Conservation (phyloP, 2,329 filamentous ascomycete species). For the Peltaster fructicola region DNA sequence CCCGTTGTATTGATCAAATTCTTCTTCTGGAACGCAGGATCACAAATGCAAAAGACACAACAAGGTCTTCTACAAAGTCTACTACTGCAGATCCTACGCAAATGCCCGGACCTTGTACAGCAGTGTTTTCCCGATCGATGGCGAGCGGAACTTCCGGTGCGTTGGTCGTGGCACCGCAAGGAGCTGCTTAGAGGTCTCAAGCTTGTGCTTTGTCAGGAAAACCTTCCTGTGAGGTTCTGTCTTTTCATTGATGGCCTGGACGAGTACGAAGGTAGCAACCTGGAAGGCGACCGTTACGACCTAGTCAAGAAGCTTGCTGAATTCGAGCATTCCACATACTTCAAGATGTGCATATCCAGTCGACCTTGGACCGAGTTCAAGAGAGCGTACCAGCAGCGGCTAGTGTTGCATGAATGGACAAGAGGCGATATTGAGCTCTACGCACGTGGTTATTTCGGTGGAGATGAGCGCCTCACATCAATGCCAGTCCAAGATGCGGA, state of each 20-base stretch:
- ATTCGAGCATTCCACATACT: slow-evolving; percentile 1
- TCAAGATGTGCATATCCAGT: slow-evolving; percentile 9
- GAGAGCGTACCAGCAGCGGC: slow-evolving; percentile 3
- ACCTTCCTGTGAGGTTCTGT: too few relatives aligned
- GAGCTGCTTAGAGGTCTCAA: too few relatives aligned
- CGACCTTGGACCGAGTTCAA: slow-evolving; percentile 9
- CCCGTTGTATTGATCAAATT: background rate
- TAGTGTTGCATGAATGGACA: slow-evolving; percentile 6
- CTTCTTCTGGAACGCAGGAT: slow-evolving; percentile 1
- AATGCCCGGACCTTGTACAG: too few relatives aligned
- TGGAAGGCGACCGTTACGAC: slow-evolving; percentile 5
- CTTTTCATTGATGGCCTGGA: too few relatives aligned
- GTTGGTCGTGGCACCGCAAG: too few relatives aligned
- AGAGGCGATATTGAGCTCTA: slow-evolving; percentile 4
- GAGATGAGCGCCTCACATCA: too few relatives aligned
- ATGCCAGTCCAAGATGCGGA: slow-evolving; percentile 1
- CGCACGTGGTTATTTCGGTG: too few relatives aligned
- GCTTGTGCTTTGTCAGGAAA: too few relatives aligned
- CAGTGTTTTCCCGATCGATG: too few relatives aligned
- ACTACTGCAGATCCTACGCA: slow-evolving; percentile 1
- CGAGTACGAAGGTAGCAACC: too few relatives aligned
- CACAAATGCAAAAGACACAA: background rate
- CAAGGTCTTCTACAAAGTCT: background rate
- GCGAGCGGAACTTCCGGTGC: too few relatives aligned
- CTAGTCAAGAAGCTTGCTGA: slow-evolving; percentile 1